Conservation (phyloP, 2,329 filamentous ascomycete species). For the Coniochaeta ligniaria region DNA sequence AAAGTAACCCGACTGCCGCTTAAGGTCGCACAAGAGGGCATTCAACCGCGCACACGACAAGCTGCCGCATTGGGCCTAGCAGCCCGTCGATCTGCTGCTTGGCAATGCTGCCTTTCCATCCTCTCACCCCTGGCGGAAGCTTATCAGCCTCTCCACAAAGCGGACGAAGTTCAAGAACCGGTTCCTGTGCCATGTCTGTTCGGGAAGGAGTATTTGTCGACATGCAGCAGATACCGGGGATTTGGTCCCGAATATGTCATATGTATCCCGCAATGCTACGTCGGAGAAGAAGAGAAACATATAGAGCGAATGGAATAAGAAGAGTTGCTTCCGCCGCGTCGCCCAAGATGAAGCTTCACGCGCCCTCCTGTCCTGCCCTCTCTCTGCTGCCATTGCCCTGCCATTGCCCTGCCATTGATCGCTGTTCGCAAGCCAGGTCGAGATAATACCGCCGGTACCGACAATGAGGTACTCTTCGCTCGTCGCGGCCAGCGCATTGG, state of each 20-base stretch:
- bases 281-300: background rate
- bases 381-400: background rate
- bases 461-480: background rate
- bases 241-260: background rate
- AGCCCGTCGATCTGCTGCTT: background rate
- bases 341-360: too few relatives aligned
- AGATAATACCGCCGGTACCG: background rate
- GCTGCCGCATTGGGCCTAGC: background rate
- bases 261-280: background rate
- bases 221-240: background rate
- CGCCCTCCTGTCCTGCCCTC: background rate
- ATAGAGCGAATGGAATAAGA: background rate
- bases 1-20: background rate
- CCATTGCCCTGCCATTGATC: background rate
- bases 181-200: background rate
- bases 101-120: background rate
- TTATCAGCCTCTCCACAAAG: background rate
- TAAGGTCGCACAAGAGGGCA: background rate
- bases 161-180: background rate
- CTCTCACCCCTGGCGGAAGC: background rate
- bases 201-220: background rate
- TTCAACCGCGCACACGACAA: background rate
- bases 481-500: background rate
- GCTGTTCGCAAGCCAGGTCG: background rate
- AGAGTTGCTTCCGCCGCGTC: background rate